Evolutionary conservation across 169 alveolate genomes (phyloP).

Genomic region (Perkinsus marinus): DNA sequence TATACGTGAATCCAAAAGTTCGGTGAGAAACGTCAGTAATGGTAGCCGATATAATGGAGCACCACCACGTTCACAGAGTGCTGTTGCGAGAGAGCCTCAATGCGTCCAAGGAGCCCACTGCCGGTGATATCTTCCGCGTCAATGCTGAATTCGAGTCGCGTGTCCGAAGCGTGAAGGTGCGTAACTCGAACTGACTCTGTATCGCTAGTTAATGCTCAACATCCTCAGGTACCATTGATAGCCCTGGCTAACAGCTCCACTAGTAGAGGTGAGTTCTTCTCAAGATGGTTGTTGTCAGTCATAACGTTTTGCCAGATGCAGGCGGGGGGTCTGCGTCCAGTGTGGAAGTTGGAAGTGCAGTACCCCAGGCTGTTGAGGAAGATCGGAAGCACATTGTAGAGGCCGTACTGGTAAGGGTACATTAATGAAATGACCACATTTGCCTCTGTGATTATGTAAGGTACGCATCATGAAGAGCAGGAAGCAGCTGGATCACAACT

Average conservation of each 20-base stretch:
- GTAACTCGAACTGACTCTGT: too few species aligned
- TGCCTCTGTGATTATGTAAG: background rate
- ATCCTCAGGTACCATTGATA: background rate
- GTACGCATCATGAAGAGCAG: slow-evolving; percentile 38
- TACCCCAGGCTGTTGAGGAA: slow-evolving; percentile 23
- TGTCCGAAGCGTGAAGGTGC: background rate
- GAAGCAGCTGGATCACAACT: slow-evolving; percentile 28
- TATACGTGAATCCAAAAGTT: background rate
- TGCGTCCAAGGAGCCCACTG: background rate
- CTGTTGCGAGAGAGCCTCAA: background rate
- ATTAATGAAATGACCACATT: background rate
- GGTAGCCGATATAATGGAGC: background rate
- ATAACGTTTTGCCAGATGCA: too few species aligned
- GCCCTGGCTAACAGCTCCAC: background rate
- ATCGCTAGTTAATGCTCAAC: too few species aligned
- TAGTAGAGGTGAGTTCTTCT: background rate
- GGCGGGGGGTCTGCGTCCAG: background rate
- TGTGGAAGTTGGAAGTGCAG: background rate
- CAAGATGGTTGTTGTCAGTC: background rate
- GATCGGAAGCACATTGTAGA: slow-evolving; percentile 44
- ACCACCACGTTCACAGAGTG: background rate
- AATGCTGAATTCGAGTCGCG: background rate
- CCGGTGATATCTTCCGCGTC: background rate
- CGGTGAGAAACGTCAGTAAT: background rate
- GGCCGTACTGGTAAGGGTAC: slow-evolving; percentile 32